These are phyloP conservation scores for Cyclocybe aegerita DNA, from an alignment of 768 basidiomycete genomes.

Conservation along the genomic window DNA sequence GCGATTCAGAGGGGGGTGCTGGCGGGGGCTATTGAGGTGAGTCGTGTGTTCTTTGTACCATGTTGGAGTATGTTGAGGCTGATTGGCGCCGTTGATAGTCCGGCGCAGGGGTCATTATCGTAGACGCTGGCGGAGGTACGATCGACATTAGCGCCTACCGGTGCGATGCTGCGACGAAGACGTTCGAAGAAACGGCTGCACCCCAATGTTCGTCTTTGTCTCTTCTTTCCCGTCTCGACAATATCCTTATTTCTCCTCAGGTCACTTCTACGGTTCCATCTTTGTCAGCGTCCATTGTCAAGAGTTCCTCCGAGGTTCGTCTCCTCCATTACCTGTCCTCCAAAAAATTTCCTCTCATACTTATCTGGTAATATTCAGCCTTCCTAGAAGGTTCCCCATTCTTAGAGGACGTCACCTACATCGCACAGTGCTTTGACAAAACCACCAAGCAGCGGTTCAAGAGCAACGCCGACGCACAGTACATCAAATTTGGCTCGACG, in stretches of 20 bases:
- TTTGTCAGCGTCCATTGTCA: conserved; percentile 40
- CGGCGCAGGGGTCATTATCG: conserved; percentile 14
- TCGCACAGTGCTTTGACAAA: conserved; percentile 42
- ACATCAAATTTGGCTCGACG: conserved; percentile 17
- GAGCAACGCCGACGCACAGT: conserved; percentile 25
- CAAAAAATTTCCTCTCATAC: too few relatives aligned
- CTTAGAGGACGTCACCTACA: conserved; percentile 36
- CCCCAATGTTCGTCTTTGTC: conserved; percentile 30
- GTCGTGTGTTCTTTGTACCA: background rate
- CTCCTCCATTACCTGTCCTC: too few relatives aligned
- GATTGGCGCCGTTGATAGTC: background rate
- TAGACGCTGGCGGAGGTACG: conserved; percentile 39
- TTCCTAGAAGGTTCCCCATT: conserved; percentile 39
- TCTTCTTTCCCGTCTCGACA: too few relatives aligned
- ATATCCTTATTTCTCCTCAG: conserved; percentile 17
- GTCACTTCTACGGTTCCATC: conserved; percentile 44
- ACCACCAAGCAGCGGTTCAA: conserved; percentile 43
- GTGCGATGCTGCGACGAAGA: conserved; percentile 8
- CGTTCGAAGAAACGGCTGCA: conserved; percentile 41
- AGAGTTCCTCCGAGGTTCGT: conserved; percentile 30
- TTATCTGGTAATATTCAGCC: conserved; percentile 19
- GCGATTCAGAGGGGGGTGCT: conserved; percentile 45
- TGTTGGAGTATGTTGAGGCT: background rate
- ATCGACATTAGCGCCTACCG: conserved; percentile 48
- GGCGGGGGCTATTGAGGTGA: conserved; percentile 29